Percentiles rank a stretch among this genome's conserved stretches.
Evolutionary conservation across 2,329 filamentous ascomycete species (phyloP).

Genomic region (Aspergillus ibericus): DNA sequence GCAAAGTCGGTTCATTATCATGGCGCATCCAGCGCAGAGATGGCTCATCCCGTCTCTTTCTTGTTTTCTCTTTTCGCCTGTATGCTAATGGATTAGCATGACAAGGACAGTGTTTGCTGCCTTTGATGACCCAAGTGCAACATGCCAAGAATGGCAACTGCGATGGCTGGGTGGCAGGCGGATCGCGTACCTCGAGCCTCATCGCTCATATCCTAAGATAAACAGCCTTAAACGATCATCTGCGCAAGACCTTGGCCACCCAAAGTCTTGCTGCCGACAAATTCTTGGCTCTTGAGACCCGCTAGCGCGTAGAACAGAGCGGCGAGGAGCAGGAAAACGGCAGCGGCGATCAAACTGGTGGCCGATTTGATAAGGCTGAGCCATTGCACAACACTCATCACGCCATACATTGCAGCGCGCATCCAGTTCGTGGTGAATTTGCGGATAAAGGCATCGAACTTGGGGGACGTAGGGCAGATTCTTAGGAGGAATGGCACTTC

Average conservation of each 20-base stretch:
- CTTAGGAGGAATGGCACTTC: slow-evolving; percentile 92
- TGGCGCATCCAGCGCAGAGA: slow-evolving; percentile 18
- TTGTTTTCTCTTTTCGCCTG: slow-evolving; percentile 1
- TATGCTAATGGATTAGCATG: not conserved
- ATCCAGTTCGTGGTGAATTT: slow-evolving; percentile 95
- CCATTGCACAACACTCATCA: slow-evolving; percentile 83
- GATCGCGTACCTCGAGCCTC: not conserved
- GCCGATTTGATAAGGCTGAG: slow-evolving; percentile 66
- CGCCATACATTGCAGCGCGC: slow-evolving; percentile 81
- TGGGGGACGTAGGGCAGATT: slow-evolving; percentile 91
- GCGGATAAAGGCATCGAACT: slow-evolving; percentile 87
- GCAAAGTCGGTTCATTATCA: slow-evolving; percentile 25
- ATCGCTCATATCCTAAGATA: not conserved
- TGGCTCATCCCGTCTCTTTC: slow-evolving; percentile 5
- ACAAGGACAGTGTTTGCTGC: not conserved
- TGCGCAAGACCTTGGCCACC: slow-evolving; percentile 91
- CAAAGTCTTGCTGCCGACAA: slow-evolving; percentile 79
- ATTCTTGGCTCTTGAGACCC: slow-evolving; percentile 47
- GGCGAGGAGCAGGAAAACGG: slow-evolving; percentile 75
- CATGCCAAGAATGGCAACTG: not conserved
- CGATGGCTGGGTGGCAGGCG: not conserved
- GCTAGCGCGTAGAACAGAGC: slow-evolving; percentile 69
- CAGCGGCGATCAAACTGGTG: slow-evolving; percentile 81
- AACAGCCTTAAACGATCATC: slow-evolving; percentile 76
- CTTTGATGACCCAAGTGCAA: not conserved